Evolutionary conservation across 805 yeast species (phyloP), one percentile per base, ranked within the genome.

Genomic region (Dipodascus geniculatus): DNA sequence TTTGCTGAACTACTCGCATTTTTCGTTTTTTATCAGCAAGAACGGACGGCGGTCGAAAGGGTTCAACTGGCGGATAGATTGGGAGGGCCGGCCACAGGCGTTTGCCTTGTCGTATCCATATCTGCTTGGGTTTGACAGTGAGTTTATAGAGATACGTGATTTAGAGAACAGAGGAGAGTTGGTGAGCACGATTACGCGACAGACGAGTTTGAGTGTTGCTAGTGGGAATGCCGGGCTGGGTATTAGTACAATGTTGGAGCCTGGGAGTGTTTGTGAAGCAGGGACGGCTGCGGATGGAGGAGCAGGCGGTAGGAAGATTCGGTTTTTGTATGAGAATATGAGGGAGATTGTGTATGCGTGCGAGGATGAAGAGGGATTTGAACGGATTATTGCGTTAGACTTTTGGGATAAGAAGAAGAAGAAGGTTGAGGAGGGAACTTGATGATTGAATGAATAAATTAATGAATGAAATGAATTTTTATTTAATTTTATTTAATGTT

Each of bases 61-160:
- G 58, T 87, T 91, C 49, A 90, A 87, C 51, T 90, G 96, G 90
- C 85, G 90, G 58, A 84, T 93, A 51, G 82, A 85, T 65, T 93
- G 99, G 99, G 98, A 93, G 70, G 97, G 98, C 42, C 79, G 82
- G 52, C 98, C 99, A 3, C 93, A 85, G 63, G 82, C 83, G 57
- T 88, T 93, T 67, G 95, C 97, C 17, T 75, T 93, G 49, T 88
- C 95, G 78, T 91, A 90, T 70, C 99, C 99, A 2, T 91, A 89
- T 65, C 73, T 93, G 53, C 71, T 93, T 51, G 93, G 96, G 3
- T 93, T 93, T 70, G 98, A 91, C 65, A 78, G 82, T 19, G 84
- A 80, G 55, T 89, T 93, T 61, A 87, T 93, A 66, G 99, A 93
- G 70, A 85, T 93, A 49, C 77, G 99, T 55, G 88, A 89, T 61